Evolutionary conservation across 192 early-diverging fungal species (phyloP), one percentile per base, ranked within the genome.

Genomic region (Backusella tuberculispora): DNA sequence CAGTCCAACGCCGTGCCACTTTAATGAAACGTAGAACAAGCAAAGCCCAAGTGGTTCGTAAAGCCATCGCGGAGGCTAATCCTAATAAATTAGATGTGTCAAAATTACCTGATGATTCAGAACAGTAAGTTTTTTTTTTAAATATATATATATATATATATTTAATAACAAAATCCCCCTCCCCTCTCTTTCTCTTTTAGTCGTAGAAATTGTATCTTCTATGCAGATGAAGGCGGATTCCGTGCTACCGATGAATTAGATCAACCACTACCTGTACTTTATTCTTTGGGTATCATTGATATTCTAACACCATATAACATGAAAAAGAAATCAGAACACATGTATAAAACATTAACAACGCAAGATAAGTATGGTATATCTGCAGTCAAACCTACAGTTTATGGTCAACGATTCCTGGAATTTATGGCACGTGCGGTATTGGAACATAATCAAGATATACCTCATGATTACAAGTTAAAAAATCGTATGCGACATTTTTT

Each of bases 251-350:
- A 94, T 74, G 88, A 90, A 66, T 66, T 80, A 47, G 90, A 97
- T 75, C 76, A 86, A 60, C 88, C 92, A 1, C 78, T 87, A 7
- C 84, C 88, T 64, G 84, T 92, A 66, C 85, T 98, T 7, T 99
- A 99, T 84, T 98, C 96, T 75, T 87, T 99, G 73, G 96, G 97
- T 19, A 92, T 98, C 74, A 99, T 99, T 69, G 98, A 99, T 76
- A 98, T 99, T 48, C 87, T 99, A 69, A 99, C 98, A 19, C 90
- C 94, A 3, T 99, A 98, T 84, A 92, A 95, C 81, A 79, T 88
- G 41, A 82, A 88, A 68, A 99, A 99, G 85, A 93, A 92, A 76
- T 73, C 92, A 46, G 98, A 99, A 79, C 93, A 95, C 72, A 81
- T 93, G 34, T 96, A 92, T 87, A 99, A 97, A 82, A 84, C 90